Percentiles rank a stretch among this genome's conserved stretches.
Conservation (phyloP, 176 grass and related monocot genomes). For the Zea luxurians region DNA sequence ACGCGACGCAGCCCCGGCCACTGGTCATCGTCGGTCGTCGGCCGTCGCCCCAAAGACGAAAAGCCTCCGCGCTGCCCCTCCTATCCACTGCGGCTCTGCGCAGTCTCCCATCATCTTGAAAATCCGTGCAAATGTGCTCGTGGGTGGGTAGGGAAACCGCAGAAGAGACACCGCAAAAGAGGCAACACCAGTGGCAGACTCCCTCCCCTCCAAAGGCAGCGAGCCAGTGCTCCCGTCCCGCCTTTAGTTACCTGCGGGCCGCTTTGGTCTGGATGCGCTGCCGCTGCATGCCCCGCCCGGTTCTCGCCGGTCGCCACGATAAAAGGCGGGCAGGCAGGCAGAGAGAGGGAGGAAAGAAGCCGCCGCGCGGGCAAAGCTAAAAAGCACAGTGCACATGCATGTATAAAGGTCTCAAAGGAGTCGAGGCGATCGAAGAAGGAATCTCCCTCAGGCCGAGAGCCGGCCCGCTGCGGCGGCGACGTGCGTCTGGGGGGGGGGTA, state of each 20-base stretch:
- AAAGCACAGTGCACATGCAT: background rate
- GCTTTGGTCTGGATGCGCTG: background rate
- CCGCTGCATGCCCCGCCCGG: background rate
- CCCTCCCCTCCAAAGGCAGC: slow-evolving; percentile 22
- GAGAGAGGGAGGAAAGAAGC: slow-evolving; percentile 3
- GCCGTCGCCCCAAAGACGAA: background rate
- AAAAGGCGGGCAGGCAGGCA: slow-evolving; percentile 16
- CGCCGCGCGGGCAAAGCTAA: background rate
- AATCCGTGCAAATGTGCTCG: slow-evolving; percentile 26
- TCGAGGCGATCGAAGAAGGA: too few species aligned
- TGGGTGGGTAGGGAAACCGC: background rate
- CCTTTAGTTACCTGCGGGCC: slow-evolving; percentile 14
- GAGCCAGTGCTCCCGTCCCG: background rate
- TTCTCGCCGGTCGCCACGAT: slow-evolving; percentile 32
- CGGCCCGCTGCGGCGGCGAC: slow-evolving; percentile 3
- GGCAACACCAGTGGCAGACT: background rate
- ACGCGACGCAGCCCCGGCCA: background rate
- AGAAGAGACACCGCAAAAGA: background rate
- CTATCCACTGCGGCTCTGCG: background rate
- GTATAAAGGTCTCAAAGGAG: too few species aligned
- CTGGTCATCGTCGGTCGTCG: background rate
- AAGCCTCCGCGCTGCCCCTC: background rate
- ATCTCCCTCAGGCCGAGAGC: too few species aligned
- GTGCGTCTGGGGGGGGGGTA: background rate
- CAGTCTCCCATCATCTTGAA: slow-evolving; percentile 38